Base-by-base conservation (phyloP, 2,329 filamentous ascomycete species). In the Alternaria novae-zelandiae region DNA sequence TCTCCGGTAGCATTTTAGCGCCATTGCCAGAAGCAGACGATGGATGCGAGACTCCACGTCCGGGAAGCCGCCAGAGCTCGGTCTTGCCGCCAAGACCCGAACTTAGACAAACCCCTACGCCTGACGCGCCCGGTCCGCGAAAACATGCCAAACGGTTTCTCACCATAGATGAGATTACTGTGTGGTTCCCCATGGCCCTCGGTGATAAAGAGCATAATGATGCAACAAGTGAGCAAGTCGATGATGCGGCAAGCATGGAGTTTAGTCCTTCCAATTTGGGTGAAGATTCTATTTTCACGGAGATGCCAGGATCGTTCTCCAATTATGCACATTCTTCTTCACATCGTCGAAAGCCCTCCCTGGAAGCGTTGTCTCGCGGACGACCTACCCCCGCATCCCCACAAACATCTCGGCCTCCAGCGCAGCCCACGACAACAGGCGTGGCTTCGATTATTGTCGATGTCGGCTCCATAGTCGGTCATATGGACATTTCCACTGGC, bases 221-320 rank as follows among this genome's bases (percentile, higher is more conserved):
- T 12, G 23, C 53, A 12, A 55, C 45, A n/a, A 25, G 50, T 30
- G 68, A 70, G 25, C 56, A 66, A 25, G 54, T 12, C 10, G 25
- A 60, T 10, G 69, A 73, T 23, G 54, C 67, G 10, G 67, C 69
- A 20, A 58, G 55, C 10, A 46, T 76, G 12, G 61, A 71, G 20
- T 78, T 79, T 49, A 66, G 65, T 17, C 66, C 74, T 13, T 66
- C 77, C 8, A 76, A 74, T 25, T 56, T 80, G 9, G 78, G 69
- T 6, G 73, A 78, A 57, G 76, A 79, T 55, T 80, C 79, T 0
- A 77, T 79, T 23, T 79, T 79, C 59, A 78, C 78, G 54, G 75
- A 80, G 21, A 80, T 83, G 73, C 83, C 83, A 17, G 83, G 83
- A 0, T 79, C 82, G 0, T 85, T 85, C 66, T 85, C 83, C 0